Evolutionary conservation across 192 early-diverging fungal species (phyloP), one percentile per base, ranked within the genome.

Genomic region (Phycomyces blakesleeanus): DNA sequence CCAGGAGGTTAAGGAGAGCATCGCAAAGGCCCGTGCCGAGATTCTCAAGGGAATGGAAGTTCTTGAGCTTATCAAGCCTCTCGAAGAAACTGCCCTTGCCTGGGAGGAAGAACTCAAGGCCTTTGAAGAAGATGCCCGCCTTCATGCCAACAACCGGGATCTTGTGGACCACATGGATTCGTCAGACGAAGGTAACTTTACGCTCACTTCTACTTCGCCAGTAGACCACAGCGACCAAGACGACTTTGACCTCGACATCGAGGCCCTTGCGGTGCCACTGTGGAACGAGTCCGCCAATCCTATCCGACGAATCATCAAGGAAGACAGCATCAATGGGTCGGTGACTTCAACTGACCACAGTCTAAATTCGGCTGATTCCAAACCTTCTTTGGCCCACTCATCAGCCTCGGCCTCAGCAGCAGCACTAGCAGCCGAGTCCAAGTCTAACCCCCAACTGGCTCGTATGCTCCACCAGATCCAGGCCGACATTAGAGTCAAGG

Each of bases 391-490:
- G 16, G 42, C 59, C 21, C 58, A 24, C 14, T 26, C 38, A 12
- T n/a, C n/a, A n/a, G n/a, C n/a, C n/a, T n/a, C n/a, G n/a, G n/a
- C n/a, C n/a, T n/a, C n/a, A n/a, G n/a, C n/a, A n/a, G n/a, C n/a
- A n/a, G n/a, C n/a, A n/a, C n/a, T n/a, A n/a, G n/a, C n/a, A n/a
- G n/a, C n/a, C n/a, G 29, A 60, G 22, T 29, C 51, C 25, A 67
- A 69, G 21, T 55, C 64, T 22, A 70, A 70, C 34, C 67, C 73
- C 34, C 68, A 75, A 44, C 27, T 75, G 50, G 56, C 63, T 12
- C 72, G 76, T 29, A 82, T 81, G 82, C 56, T 86, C n/a, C 78
- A 81, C 59, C 78, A 84, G 55, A 83, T 86, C 29, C 84, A 86
- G 73, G 71, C 75, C 15, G 84, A 83, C 38, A 80, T 86, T 50